Evolutionary conservation across 495 filamentous ascomycete species (phyloP), one percentile per base, ranked within the genome.

Genomic region (Saxophila tyrrhenica): DNA sequence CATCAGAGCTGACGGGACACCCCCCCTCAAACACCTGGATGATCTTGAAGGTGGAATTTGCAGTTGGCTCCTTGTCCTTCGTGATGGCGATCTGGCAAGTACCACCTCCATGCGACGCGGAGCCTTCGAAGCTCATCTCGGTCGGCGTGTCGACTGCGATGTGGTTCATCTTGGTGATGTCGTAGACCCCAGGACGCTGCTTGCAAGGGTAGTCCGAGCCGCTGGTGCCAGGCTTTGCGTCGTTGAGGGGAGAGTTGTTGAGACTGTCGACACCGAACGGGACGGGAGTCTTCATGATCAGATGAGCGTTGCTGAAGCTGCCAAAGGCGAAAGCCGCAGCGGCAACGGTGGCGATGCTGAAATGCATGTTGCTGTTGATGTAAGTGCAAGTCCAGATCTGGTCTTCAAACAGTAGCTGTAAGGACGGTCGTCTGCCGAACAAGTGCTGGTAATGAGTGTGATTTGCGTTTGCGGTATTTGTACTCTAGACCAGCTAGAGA

Each of bases 41-140:
- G 55, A 92, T 86, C 66, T 88, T 82, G 71, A 79, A 94, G 0
- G 68, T 74, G 59, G 80, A 78, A 52, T 73, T 71, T 46, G 69
- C 71, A 49, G 66, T 80, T 2, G 83, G 83, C 1, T 71, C 59
- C 11, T 69, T 65, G 62, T 94, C 87, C 57, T 84, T 84, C 7
- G 88, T 86, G 60, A 95, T 74, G 0, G 82, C 77, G 23, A 96
- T 64, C 64, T 96, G 90, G 66, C 89, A 94, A 2, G 85, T 89
- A 2, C 90, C 90, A 42, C 90, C 90, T 25, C 84, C 83, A 66
- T 94, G 88, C 9, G 79, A 78, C 0, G 89, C 89, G 9, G 66
- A 65, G 0, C 84, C 84, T 0, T 65, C 70, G 62, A 87, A 81
- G n/a, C 62, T 61, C 7, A 87, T 64, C 0, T 61, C 56, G 57